Conservation (phyloP, 495 filamentous ascomycete species). For the Oleoguttula mirabilis region DNA sequence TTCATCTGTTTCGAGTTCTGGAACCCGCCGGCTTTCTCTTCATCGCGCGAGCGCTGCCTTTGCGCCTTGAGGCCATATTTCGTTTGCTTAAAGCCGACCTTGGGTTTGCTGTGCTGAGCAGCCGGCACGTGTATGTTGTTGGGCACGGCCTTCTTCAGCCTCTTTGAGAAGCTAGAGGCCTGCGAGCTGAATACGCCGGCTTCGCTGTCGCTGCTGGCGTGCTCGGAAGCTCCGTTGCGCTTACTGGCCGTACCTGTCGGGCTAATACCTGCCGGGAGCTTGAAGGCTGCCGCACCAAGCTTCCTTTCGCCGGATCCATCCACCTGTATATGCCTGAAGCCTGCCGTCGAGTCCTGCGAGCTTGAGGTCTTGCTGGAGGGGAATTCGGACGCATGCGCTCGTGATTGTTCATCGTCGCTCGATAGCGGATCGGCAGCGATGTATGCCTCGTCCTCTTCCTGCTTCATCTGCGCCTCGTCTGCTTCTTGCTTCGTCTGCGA, state of each 20-base stretch:
- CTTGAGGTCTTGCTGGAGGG: too few relatives aligned
- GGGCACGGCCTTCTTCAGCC: too few relatives aligned
- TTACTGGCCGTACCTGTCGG: conserved; percentile 4
- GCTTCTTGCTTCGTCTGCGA: background rate
- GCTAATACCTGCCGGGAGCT: background rate
- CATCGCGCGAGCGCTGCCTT: conserved; percentile 2
- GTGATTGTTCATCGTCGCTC: conserved; percentile 9
- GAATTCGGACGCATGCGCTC: background rate
- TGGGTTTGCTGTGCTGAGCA: background rate
- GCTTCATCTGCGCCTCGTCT: background rate
- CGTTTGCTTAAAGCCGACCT: background rate
- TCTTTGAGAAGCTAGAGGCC: conserved; percentile 2
- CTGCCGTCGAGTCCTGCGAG: too few relatives aligned
- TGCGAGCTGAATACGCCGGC: conserved; percentile 4
- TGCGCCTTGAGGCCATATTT: background rate
- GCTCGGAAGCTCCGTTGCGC: conserved; percentile 3
- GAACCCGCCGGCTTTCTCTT: conserved; percentile 2
- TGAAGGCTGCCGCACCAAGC: background rate
- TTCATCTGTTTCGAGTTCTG: background rate
- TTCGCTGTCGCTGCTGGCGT: conserved; percentile 9
- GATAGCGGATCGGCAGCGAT: conserved; percentile 8
- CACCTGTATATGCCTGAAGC: background rate
- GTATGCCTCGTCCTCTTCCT: conserved; percentile 3
- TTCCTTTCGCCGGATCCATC: background rate
- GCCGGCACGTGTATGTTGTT: conserved; percentile 6